Evolutionary conservation across 1,284 basidiomycete species (phyloP).

Genomic region (Naganishia sp.): DNA sequence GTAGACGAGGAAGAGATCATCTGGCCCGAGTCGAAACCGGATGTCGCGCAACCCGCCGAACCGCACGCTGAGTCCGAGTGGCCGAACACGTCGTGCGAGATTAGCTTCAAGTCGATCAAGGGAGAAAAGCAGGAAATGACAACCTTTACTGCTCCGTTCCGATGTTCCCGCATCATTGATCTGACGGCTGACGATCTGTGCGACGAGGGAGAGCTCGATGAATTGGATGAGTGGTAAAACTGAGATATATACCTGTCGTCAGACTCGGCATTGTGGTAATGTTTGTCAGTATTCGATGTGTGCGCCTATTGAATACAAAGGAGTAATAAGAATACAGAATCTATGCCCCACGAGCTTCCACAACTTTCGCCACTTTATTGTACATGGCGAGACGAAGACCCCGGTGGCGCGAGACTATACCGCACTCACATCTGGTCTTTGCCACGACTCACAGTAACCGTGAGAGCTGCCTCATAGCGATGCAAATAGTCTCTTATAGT

Average conservation of each 20-base stretch:
- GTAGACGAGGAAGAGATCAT: slow-evolving; percentile 18
- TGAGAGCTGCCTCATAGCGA: too few species aligned
- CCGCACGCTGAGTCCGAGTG: neutral
- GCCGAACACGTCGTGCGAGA: slow-evolving; percentile 2
- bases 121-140: slow-evolving; percentile 22
- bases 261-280: too few species aligned
- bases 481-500: too few species aligned
- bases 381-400: too few species aligned
- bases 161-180: slow-evolving; percentile 21
- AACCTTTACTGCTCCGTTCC: slow-evolving; percentile 21
- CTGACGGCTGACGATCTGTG: slow-evolving; percentile 20
- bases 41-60: neutral
- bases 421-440: too few species aligned
- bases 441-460: too few species aligned
- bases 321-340: too few species aligned
- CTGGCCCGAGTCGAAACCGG: slow-evolving; percentile 22
- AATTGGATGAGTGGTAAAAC: slow-evolving; percentile 23
- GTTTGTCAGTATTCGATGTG: neutral
- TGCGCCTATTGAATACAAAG: too few species aligned
- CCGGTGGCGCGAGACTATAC: too few species aligned
- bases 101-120: slow-evolving; percentile 17
- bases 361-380: too few species aligned
- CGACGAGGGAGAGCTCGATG: slow-evolving; percentile 22
- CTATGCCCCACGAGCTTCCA: too few species aligned
- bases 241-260: too few species aligned